Evolutionary conservation across 331 rosid species (phyloP), one percentile per base, ranked within the genome.

Genomic region (Saraca asoca): DNA sequence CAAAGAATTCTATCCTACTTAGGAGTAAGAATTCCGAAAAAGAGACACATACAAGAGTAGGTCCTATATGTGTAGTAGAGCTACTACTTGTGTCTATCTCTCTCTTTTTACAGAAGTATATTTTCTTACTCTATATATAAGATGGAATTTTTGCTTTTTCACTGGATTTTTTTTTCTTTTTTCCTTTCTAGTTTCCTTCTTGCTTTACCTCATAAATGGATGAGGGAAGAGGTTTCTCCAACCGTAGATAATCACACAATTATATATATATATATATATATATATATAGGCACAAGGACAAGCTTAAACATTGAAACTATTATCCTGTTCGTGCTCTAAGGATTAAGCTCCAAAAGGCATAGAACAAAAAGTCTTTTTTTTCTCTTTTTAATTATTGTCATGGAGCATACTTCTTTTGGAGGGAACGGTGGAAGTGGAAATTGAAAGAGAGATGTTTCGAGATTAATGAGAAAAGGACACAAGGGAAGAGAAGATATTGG

Each of bases 171-270:
- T 18, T 17, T 18, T 2, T 14, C 2, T 24, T 12, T 11, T 14
- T 53, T 9, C 9, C 37, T 63, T 49, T 62, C 70, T 55, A n/a
- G n/a, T n/a, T n/a, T n/a, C n/a, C n/a, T n/a, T n/a, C n/a, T n/a
- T n/a, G n/a, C n/a, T 44, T 51, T 41, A 37, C 37, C 0, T 70
- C 70, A 71, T 78, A 63, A 62, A 70, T 75, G 60, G 53, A 49
- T 56, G 56, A 35, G 39, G 34, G 45, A 34, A 33, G 52, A 52
- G 39, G n/a, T 62, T 74, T 77, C 13, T 63, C 64, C 41, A 53
- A 19, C 39, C 12, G 8, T 17, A 13, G 20, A n/a, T n/a, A n/a
- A n/a, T n/a, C n/a, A n/a, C n/a, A n/a, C n/a, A n/a, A n/a, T n/a
- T n/a, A n/a, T n/a, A n/a, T n/a, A n/a, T n/a, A n/a, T n/a, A n/a